phyloP scores from a whole-genome alignment of 148 eudicot genomes.

The Polygonum aviculare region DNA sequence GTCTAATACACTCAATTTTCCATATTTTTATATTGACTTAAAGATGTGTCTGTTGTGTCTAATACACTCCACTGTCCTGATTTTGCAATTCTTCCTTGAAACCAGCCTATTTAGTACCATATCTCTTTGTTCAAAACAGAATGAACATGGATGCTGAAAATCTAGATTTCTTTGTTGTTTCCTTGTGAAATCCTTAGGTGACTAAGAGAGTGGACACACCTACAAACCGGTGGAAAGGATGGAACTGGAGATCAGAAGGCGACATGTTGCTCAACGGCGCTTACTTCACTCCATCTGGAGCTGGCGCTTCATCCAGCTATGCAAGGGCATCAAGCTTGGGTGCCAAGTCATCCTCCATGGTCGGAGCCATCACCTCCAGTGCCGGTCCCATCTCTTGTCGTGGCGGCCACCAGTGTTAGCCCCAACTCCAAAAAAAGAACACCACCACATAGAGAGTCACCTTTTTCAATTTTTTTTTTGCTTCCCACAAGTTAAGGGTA shows the following conservation, averaged over 20 bases:
- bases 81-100: too few relatives aligned
- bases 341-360: constrained; percentile 85
- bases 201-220: constrained; percentile 75
- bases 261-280: constrained; percentile 85
- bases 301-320: constrained; percentile 80
- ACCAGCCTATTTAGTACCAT: too few relatives aligned
- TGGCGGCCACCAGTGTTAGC: constrained; percentile 59
- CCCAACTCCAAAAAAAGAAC: constrained; percentile 5
- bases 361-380: constrained; percentile 60
- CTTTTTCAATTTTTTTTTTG: not conserved
- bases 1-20: too few relatives aligned
- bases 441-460: not conserved
- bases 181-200: constrained; percentile 33
- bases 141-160: not conserved
- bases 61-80: too few relatives aligned
- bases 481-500: not conserved
- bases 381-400: constrained; percentile 81
- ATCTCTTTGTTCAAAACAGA: too few relatives aligned
- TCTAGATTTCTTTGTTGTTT: not conserved
- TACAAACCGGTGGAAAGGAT: constrained; percentile 48
- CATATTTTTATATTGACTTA: too few relatives aligned
- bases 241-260: constrained; percentile 98
- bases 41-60: too few relatives aligned
- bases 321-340: constrained; percentile 86
- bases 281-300: constrained; percentile 80